A percentile compares a stretch with the other conserved stretches of the same genome.
Conservation (phyloP, 768 basidiomycete genomes). For the Porphyrellus cyaneotinctus region DNA sequence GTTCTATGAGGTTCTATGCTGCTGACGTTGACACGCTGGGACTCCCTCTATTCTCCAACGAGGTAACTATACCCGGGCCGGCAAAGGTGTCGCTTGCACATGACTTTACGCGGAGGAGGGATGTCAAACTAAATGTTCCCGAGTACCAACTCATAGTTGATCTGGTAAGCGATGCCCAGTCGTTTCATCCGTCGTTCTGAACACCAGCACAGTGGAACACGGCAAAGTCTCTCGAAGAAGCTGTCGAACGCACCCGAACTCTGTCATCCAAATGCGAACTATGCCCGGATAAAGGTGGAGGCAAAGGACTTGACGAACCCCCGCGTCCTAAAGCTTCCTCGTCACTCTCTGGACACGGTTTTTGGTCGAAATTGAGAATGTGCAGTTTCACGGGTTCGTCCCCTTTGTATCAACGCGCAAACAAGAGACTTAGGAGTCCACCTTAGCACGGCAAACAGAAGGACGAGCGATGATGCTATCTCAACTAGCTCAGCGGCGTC, state of each 20-base stretch:
- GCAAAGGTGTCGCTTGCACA: constrained; percentile 33
- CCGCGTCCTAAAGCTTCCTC: neutral
- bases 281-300: neutral
- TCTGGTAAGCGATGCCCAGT: constrained; percentile 33
- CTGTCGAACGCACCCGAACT: constrained; percentile 10
- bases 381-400: constrained; percentile 27
- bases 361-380: constrained; percentile 15
- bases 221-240: constrained; percentile 35
- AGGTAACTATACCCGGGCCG: constrained; percentile 18
- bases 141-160: constrained; percentile 35
- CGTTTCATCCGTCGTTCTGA: neutral
- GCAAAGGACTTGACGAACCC: constrained; percentile 8
- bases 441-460: constrained; percentile 57
- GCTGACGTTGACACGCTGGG: constrained; percentile 37
- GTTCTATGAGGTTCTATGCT: constrained; percentile 63
- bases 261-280: neutral
- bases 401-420: neutral
- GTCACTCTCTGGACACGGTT: neutral
- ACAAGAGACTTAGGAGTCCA: neutral
- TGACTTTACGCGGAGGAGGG: constrained; percentile 35
- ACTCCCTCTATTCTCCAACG: constrained; percentile 12
- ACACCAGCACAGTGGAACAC: constrained; percentile 39
- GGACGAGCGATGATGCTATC: constrained; percentile 47
- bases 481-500: constrained; percentile 37
- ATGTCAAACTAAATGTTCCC: constrained; percentile 4